Evolutionary conservation across 208 protist species (phyloP).

Genomic region (Trypanosoma brucei): DNA sequence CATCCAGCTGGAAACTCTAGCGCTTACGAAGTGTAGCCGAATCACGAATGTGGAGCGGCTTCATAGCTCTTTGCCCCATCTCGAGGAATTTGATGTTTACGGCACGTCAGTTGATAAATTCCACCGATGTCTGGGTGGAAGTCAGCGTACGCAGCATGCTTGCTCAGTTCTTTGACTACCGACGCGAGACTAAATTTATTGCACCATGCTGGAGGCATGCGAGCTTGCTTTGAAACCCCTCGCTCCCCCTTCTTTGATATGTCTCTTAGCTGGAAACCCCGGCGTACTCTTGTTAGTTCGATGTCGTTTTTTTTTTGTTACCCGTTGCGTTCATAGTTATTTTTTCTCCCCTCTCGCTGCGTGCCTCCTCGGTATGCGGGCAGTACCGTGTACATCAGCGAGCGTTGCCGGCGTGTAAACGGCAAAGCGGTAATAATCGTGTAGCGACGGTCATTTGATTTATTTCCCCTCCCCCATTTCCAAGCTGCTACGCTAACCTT

Average conservation of each 20-base stretch:
- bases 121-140: constrained; percentile 27
- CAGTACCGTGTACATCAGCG: no score
- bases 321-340: no score
- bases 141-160: constrained; percentile 46
- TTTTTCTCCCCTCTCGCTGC: no score
- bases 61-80: constrained; percentile 29
- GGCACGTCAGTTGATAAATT: constrained; percentile 61
- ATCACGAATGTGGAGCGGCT: constrained; percentile 50
- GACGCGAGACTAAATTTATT: background rate
- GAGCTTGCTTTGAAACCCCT: background rate
- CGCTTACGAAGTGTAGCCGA: constrained; percentile 56
- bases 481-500: no score
- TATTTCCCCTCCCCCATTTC: no score
- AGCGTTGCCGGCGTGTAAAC: no score
- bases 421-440: no score
- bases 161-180: constrained; percentile 47
- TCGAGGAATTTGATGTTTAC: constrained; percentile 75
- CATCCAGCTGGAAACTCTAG: constrained; percentile 41
- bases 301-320: no score
- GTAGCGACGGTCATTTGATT: no score
- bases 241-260: background rate
- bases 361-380: no score
- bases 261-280: background rate
- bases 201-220: background rate
- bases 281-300: no score